Percentiles rank a stretch among this genome's conserved stretches.
Evolutionary conservation across 2,329 filamentous ascomycete species (phyloP).

Genomic region (Sclerotiophoma versabilis): DNA sequence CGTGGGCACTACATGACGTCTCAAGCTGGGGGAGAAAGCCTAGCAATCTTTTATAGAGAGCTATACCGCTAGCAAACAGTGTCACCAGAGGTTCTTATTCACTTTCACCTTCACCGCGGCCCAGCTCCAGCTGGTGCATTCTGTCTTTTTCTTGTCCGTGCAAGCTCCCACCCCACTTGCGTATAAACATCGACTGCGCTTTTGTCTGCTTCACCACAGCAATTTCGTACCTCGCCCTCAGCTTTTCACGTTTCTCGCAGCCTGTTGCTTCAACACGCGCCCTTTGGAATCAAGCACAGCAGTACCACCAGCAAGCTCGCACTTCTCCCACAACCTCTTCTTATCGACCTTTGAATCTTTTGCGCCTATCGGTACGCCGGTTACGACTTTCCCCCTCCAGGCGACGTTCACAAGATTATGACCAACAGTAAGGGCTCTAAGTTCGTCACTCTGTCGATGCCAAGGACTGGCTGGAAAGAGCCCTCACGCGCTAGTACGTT

Average conservation of each 20-base stretch:
- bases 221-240: background rate
- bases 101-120: slow-evolving; percentile 2
- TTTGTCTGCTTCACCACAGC: background rate
- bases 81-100: background rate
- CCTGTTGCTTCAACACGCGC: background rate
- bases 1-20: too few relatives aligned
- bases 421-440: background rate
- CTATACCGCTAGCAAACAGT: background rate
- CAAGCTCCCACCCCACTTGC: slow-evolving; percentile 1
- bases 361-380: background rate
- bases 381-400: background rate
- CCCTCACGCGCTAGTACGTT: background rate
- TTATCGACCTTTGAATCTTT: background rate
- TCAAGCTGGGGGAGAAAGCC: too few relatives aligned
- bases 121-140: slow-evolving; percentile 1
- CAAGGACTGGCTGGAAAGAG: slow-evolving; percentile 8
- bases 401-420: background rate
- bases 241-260: background rate
- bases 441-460: background rate
- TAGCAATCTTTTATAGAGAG: too few relatives aligned
- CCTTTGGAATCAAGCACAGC: background rate
- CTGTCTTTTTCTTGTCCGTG: background rate
- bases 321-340: background rate
- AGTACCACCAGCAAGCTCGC: background rate
- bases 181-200: background rate